Evolutionary conservation across 495 filamentous ascomycete genomes (phyloP).

Genomic region (Podospora comata): DNA sequence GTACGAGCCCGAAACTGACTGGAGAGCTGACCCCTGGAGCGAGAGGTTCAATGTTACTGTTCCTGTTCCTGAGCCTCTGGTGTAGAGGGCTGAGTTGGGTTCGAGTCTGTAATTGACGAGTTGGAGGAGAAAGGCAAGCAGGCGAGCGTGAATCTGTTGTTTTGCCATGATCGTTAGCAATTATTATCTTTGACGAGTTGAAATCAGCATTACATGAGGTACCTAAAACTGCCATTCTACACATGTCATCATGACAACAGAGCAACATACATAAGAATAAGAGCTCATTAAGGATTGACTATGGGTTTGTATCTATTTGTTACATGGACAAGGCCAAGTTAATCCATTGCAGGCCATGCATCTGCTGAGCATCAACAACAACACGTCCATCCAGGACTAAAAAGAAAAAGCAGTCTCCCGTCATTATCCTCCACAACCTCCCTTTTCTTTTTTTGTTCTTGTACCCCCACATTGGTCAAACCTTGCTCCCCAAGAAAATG

Average conservation of each 20-base stretch:
- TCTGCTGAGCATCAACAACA: slow-evolving; percentile 25
- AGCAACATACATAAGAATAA: not conserved
- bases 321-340: slow-evolving; percentile 37
- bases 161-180: too few species aligned
- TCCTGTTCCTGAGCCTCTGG: not conserved
- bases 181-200: too few species aligned
- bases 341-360: slow-evolving; percentile 34
- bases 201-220: too few species aligned
- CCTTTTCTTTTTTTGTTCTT: not conserved
- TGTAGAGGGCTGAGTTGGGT: slow-evolving; percentile 1
- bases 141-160: not conserved
- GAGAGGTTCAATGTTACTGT: slow-evolving; percentile 13
- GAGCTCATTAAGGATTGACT: slow-evolving; percentile 32
- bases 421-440: slow-evolving; percentile 9
- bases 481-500: slow-evolving; percentile 16
- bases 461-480: slow-evolving; percentile 11
- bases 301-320: slow-evolving; percentile 34
- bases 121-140: not conserved
- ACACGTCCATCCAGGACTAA: slow-evolving; percentile 12
- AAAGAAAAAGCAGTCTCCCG: slow-evolving; percentile 12
- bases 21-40: slow-evolving; percentile 20
- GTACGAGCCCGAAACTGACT: slow-evolving; percentile 18
- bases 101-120: not conserved
- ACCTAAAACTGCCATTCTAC: too few species aligned
- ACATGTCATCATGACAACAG: not conserved